phyloP scores from a whole-genome alignment of 257 asterid species.

The Ilex aquifolium region DNA sequence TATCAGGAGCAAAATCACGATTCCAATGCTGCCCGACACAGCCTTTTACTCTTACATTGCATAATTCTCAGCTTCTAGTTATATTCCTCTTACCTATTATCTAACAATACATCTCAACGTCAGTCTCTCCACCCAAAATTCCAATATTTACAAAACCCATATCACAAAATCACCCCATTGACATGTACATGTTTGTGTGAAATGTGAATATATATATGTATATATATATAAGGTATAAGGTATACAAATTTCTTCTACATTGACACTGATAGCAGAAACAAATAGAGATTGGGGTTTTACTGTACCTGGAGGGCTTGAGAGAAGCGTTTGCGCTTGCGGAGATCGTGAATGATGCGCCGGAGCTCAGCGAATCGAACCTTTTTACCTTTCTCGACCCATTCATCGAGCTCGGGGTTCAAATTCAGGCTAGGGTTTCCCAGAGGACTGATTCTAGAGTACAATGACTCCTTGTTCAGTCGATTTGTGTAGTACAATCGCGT shows the following conservation, averaged over 20 bases:
- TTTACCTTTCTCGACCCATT: slow-evolving; percentile 53
- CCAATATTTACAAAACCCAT: not conserved
- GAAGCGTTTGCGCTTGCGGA: slow-evolving; percentile 75
- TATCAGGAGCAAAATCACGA: no score
- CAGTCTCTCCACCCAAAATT: not conserved
- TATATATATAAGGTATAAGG: no score
- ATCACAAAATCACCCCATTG: not conserved
- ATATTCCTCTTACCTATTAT: no score
- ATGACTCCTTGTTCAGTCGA: slow-evolving; percentile 28
- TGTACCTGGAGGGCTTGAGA: slow-evolving; percentile 75
- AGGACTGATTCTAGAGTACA: slow-evolving; percentile 73
- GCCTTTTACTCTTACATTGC: no score
- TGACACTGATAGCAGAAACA: not conserved
- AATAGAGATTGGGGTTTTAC: not conserved
- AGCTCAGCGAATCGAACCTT: slow-evolving; percentile 70
- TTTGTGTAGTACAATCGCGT: slow-evolving; percentile 37
- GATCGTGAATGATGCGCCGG: slow-evolving; percentile 62
- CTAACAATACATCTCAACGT: no score
- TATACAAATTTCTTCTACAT: not conserved
- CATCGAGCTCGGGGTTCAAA: slow-evolving; percentile 57
- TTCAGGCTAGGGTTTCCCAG: slow-evolving; percentile 57
- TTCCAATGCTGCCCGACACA: no score
- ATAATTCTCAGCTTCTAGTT: no score
- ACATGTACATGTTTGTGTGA: not conserved
- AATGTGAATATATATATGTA: not conserved